phyloP scores from a whole-genome alignment of 306 rosid genomes.

The Crotalaria pallida region DNA sequence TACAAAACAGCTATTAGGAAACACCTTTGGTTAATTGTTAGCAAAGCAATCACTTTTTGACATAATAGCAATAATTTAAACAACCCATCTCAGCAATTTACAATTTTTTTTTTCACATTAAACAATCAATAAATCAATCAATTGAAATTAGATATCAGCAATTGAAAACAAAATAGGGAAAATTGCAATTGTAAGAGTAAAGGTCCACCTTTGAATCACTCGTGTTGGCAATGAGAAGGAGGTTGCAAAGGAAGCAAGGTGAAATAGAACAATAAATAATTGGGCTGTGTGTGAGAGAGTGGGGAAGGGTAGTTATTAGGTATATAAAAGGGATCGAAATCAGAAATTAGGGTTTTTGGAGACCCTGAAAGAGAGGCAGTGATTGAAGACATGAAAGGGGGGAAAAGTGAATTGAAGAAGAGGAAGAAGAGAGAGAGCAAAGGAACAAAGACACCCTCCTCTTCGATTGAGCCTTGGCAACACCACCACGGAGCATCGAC shows the following conservation, averaged over 20 bases:
- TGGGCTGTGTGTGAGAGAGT: neutral
- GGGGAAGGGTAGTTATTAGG: conserved; percentile 18
- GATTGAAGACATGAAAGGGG: conserved; percentile 90
- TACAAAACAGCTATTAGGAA: neutral
- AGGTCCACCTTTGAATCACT: conserved; percentile 63
- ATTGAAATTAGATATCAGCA: neutral
- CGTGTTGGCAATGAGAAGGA: conserved; percentile 37
- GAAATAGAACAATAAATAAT: conserved; percentile 15
- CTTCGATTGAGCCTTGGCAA: conserved; percentile 34
- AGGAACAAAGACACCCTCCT: conserved; percentile 58
- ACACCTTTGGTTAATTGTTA: neutral
- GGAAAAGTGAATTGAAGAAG: conserved; percentile 16
- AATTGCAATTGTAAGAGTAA: neutral
- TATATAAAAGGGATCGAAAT: conserved; percentile 32
- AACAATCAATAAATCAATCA: neutral
- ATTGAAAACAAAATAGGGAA: neutral
- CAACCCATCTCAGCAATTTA: neutral
- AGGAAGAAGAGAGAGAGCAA: conserved; percentile 52
- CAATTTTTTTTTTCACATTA: neutral
- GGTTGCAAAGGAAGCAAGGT: conserved; percentile 16
- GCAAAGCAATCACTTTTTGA: neutral
- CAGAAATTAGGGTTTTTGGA: conserved; percentile 58
- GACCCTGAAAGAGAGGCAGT: conserved; percentile 61
- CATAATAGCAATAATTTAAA: neutral
- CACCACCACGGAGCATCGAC: conserved; percentile 33